These are phyloP conservation scores for Pichia deserticola DNA, from an alignment of 805 yeast genomes.

Conservation along the genomic window DNA sequence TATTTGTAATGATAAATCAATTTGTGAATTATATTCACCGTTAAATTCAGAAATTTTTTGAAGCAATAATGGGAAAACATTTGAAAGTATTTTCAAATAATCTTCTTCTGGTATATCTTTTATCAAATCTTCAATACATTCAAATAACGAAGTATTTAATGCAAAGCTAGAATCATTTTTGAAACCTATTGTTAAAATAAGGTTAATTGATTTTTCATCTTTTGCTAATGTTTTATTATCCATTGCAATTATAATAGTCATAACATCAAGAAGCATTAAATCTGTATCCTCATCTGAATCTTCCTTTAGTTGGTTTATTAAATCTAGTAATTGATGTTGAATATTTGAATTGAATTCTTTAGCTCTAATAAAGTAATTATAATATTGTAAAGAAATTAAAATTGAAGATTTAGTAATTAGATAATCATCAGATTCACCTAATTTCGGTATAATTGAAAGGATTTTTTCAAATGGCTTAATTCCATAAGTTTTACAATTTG, in stretches of 20 bases:
- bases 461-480: constrained; percentile 20
- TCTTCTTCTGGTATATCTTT: constrained; percentile 35
- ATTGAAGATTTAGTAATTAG: constrained; percentile 24
- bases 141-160: constrained; percentile 57
- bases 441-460: constrained; percentile 16
- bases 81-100: constrained; percentile 41
- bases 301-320: constrained; percentile 40
- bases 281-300: constrained; percentile 78
- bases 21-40: constrained; percentile 52
- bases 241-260: constrained; percentile 50
- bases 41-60: constrained; percentile 30
- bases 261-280: constrained; percentile 61
- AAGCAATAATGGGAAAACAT: constrained; percentile 45
- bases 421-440: constrained; percentile 18
- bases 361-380: constrained; percentile 21
- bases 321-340: constrained; percentile 23
- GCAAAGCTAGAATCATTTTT: constrained; percentile 73
- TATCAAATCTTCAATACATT: constrained; percentile 58
- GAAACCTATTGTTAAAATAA: constrained; percentile 58
- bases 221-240: constrained; percentile 29
- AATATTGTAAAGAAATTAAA: constrained; percentile 49
- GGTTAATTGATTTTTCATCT: constrained; percentile 35
- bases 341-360: constrained; percentile 25
- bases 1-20: constrained; percentile 51
- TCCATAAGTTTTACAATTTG: constrained; percentile 19